Percentiles rank a stretch among this genome's conserved stretches.
Conservation (phyloP, 257 asterid genomes). For the Lithospermum erythrorhizon region DNA sequence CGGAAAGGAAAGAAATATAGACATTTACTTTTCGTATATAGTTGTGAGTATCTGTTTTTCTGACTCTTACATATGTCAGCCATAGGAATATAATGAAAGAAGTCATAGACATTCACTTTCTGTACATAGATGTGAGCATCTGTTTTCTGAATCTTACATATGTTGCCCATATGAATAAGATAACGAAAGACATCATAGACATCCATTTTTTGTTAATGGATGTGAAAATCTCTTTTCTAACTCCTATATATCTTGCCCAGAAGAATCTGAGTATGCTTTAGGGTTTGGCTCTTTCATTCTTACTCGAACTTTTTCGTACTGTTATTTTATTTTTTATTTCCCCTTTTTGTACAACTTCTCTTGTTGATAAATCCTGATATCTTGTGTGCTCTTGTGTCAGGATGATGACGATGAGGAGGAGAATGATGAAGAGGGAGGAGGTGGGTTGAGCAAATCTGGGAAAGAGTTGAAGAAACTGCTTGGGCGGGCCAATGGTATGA, state of each 20-base stretch:
- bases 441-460: constrained; percentile 86
- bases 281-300: neutral
- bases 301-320: neutral
- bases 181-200: neutral
- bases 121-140: no score
- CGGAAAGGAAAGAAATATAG: neutral
- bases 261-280: no score
- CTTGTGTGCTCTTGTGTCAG: constrained; percentile 22
- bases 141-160: no score
- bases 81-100: no score
- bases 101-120: no score
- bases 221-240: no score
- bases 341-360: neutral
- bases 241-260: neutral
- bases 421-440: constrained; percentile 75
- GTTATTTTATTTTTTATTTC: no score
- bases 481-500: constrained; percentile 72
- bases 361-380: neutral
- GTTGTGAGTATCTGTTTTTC: no score
- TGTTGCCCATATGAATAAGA: no score
- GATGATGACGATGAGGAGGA: constrained; percentile 92
- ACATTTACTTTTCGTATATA: neutral
- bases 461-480: constrained; percentile 94
- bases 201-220: neutral
- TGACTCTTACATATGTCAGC: neutral